Evolutionary conservation across 352 stramenopile genomes (phyloP).

Genomic region (Globisporangium splendens): DNA sequence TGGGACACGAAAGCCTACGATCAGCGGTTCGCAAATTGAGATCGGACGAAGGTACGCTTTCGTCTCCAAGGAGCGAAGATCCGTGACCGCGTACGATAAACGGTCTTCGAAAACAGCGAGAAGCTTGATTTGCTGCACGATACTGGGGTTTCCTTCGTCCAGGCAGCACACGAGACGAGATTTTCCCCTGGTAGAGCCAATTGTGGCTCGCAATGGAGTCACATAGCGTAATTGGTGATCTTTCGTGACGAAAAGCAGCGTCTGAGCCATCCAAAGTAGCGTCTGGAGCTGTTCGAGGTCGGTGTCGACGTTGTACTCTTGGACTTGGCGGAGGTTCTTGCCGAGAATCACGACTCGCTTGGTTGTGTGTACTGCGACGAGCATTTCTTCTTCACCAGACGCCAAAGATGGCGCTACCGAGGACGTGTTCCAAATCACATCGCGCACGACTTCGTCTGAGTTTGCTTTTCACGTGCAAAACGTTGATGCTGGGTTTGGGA

Average conservation of each 20-base stretch:
- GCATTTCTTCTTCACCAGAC: conserved; percentile 1
- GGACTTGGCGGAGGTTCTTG: conserved; percentile 27
- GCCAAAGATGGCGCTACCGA: background rate
- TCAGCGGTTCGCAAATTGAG: conserved; percentile 45
- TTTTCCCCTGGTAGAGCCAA: conserved; percentile 5
- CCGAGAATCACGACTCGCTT: conserved; percentile 57
- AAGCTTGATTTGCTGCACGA: conserved; percentile 23
- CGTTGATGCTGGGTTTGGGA: conserved; percentile 13
- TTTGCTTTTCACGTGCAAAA: conserved; percentile 27
- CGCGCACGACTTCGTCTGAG: conserved; percentile 38
- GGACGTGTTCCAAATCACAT: conserved; percentile 50
- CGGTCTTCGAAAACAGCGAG: conserved; percentile 49
- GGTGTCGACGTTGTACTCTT: conserved; percentile 26
- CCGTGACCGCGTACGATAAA: conserved; percentile 42
- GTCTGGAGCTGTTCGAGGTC: conserved; percentile 44
- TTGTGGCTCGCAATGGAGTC: conserved; percentile 24
- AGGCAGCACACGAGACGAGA: conserved; percentile 34
- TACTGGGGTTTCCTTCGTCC: background rate
- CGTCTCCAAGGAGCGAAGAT: conserved; percentile 34
- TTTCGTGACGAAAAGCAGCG: conserved; percentile 54
- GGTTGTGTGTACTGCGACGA: conserved; percentile 54
- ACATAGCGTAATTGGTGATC: conserved; percentile 50
- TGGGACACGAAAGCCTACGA: conserved; percentile 37
- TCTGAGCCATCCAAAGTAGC: conserved; percentile 67
- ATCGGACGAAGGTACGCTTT: conserved; percentile 39